A percentile compares a stretch with the other conserved stretches of the same genome.
Conservation (phyloP, 108 stramenopile species). For the Stephanodiscus minutulus region DNA sequence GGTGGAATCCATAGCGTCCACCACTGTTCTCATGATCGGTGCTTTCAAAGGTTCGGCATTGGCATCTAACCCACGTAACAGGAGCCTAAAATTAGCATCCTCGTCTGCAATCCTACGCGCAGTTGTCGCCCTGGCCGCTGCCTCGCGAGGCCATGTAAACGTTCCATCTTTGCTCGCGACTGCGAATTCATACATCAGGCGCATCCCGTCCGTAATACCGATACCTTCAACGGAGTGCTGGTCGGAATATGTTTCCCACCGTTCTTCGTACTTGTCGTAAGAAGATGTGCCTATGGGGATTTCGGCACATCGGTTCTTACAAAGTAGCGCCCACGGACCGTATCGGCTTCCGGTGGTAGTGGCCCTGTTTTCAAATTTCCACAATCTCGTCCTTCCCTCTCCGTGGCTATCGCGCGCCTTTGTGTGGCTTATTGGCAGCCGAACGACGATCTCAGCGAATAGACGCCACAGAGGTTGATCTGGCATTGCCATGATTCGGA, state of each 20-base stretch:
- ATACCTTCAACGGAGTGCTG: constrained; percentile 70
- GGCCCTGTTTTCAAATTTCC: constrained; percentile 58
- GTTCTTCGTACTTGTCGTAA: constrained; percentile 53
- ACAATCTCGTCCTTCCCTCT: constrained; percentile 70
- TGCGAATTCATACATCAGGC: constrained; percentile 80
- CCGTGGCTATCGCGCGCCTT: constrained; percentile 63
- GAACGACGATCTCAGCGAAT: constrained; percentile 66
- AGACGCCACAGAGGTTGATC: constrained; percentile 85
- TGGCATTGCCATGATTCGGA: constrained; percentile 79
- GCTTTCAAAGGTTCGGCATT: constrained; percentile 49
- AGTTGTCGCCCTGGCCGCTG: constrained; percentile 83
- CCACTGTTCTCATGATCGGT: constrained; percentile 31
- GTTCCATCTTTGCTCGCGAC: constrained; percentile 60
- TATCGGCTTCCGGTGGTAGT: constrained; percentile 55
- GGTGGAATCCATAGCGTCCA: constrained; percentile 85
- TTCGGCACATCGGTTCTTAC: constrained; percentile 69
- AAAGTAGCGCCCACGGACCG: constrained; percentile 84
- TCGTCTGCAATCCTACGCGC: constrained; percentile 69
- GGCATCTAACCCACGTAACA: constrained; percentile 66
- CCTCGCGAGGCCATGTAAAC: constrained; percentile 85
- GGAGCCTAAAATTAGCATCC: constrained; percentile 64
- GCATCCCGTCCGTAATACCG: constrained; percentile 67
- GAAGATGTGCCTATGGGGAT: constrained; percentile 32
- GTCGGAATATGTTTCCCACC: constrained; percentile 74
- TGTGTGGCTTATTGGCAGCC: constrained; percentile 65